Evolutionary conservation across 768 basidiomycete species (phyloP).

Genomic region (Kwoniella dejecticola): DNA sequence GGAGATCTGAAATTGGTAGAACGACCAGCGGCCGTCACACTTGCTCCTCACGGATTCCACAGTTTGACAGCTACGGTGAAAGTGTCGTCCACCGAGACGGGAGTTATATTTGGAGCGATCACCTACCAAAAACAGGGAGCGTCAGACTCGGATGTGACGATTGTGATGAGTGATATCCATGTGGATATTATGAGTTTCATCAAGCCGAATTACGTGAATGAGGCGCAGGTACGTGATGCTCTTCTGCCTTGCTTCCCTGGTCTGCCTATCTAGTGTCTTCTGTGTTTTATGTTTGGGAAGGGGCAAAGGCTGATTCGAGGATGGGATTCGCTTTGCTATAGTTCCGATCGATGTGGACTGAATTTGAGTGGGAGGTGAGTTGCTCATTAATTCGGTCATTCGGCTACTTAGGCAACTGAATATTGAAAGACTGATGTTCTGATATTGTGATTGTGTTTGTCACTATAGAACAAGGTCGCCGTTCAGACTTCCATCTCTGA

Average conservation of each 20-base stretch:
- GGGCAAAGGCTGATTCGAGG: background rate
- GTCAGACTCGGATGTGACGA: slow-evolving; percentile 67
- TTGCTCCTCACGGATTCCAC: slow-evolving; percentile 96
- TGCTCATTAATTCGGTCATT: background rate
- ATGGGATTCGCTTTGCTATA: slow-evolving; percentile 9
- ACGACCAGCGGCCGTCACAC: slow-evolving; percentile 86
- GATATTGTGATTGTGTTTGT: background rate
- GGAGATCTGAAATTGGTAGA: slow-evolving; percentile 97
- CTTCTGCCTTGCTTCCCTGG: no score
- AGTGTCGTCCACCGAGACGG: slow-evolving; percentile 94
- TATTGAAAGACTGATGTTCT: background rate
- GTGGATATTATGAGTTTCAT: slow-evolving; percentile 99
- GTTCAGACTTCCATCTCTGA: slow-evolving; percentile 77
- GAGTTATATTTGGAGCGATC: slow-evolving; percentile 96
- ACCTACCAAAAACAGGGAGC: slow-evolving; percentile 91
- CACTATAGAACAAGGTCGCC: slow-evolving; percentile 82
- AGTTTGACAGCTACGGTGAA: slow-evolving; percentile 99
- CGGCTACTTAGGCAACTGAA: background rate
- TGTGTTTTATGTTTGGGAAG: no score
- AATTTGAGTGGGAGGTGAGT: slow-evolving; percentile 84
- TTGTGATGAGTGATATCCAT: slow-evolving; percentile 87
- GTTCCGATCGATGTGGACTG: slow-evolving; percentile 92
- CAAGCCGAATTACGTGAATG: slow-evolving; percentile 92
- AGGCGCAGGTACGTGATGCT: slow-evolving; percentile 71
- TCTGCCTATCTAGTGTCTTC: no score